phyloP scores from a whole-genome alignment of 352 stramenopile species.

The Phytophthora cryptogea region DNA sequence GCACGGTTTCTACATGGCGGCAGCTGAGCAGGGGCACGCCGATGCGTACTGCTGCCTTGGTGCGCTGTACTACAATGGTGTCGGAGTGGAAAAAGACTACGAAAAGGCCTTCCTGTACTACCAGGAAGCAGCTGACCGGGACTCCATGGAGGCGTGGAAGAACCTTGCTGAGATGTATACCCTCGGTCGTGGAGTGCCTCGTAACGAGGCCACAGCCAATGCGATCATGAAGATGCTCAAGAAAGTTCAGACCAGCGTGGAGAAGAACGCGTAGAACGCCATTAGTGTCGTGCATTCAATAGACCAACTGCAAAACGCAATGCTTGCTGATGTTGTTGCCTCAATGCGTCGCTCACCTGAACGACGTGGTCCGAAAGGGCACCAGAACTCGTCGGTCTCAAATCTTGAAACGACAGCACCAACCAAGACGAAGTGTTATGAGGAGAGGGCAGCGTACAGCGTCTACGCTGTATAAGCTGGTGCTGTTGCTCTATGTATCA shows the following conservation, averaged over 20 bases:
- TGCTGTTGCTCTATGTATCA: constrained; percentile 11
- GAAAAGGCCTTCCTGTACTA: constrained; percentile 87
- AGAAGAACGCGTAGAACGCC: constrained; percentile 13
- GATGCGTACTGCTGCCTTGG: constrained; percentile 85
- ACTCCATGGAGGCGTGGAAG: constrained; percentile 89
- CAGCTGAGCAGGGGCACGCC: constrained; percentile 65
- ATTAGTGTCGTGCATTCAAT: background rate
- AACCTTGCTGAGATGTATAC: constrained; percentile 90
- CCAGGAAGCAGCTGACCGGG: constrained; percentile 78
- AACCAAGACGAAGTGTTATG: constrained; percentile 14
- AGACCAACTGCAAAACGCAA: constrained; percentile 2
- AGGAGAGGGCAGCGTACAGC: constrained; percentile 1
- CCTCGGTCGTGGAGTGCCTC: constrained; percentile 69
- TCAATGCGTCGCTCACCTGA: background rate
- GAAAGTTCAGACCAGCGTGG: constrained; percentile 50
- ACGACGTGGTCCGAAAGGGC: constrained; percentile 12
- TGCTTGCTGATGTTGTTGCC: background rate
- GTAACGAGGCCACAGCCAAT: constrained; percentile 77
- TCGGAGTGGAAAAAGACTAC: constrained; percentile 71
- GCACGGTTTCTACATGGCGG: constrained; percentile 67
- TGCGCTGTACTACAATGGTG: constrained; percentile 78
- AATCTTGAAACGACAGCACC: constrained; percentile 30
- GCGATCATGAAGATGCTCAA: constrained; percentile 89
- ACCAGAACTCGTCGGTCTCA: background rate
- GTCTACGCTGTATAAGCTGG: constrained; percentile 9